Evolutionary conservation across 495 filamentous ascomycete genomes (phyloP).

Genomic region (Staphylotrichum longicolle): DNA sequence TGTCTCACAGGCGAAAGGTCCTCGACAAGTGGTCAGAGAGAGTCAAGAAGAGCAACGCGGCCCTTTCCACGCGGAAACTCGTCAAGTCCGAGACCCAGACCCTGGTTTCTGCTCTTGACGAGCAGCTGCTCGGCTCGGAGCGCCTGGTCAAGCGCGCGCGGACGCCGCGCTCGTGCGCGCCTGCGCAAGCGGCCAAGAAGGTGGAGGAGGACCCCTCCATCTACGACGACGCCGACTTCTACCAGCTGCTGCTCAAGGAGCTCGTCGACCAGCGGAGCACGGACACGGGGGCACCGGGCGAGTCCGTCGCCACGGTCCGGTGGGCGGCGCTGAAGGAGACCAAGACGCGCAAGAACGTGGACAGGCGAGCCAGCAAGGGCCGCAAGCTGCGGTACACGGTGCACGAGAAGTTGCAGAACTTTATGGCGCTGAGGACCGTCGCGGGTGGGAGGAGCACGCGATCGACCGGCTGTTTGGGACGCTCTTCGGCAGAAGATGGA

Average conservation of each 20-base stretch:
- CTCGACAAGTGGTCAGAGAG: constrained; percentile 70
- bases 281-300: constrained; percentile 50
- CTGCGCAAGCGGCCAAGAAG: constrained; percentile 57
- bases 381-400: constrained; percentile 89
- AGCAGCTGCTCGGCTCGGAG: constrained; percentile 66
- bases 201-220: constrained; percentile 54
- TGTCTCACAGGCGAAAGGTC: constrained; percentile 50
- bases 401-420: constrained; percentile 96
- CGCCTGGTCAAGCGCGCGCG: constrained; percentile 66
- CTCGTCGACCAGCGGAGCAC: constrained; percentile 80
- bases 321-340: constrained; percentile 73
- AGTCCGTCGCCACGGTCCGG: constrained; percentile 46
- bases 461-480: constrained; percentile 86
- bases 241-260: constrained; percentile 86
- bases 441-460: constrained; percentile 70
- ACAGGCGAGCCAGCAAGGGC: constrained; percentile 93
- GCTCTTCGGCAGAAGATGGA: constrained; percentile 73
- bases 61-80: constrained; percentile 51
- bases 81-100: constrained; percentile 54
- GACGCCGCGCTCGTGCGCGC: constrained; percentile 69
- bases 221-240: constrained; percentile 93
- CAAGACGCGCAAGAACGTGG: constrained; percentile 77
- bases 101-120: constrained; percentile 68
- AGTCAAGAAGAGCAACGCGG: constrained; percentile 43
- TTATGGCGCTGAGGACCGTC: constrained; percentile 88